Evolutionary conservation across 257 asterid species (phyloP).

Genomic region (Nyctanthes arbortristis): DNA sequence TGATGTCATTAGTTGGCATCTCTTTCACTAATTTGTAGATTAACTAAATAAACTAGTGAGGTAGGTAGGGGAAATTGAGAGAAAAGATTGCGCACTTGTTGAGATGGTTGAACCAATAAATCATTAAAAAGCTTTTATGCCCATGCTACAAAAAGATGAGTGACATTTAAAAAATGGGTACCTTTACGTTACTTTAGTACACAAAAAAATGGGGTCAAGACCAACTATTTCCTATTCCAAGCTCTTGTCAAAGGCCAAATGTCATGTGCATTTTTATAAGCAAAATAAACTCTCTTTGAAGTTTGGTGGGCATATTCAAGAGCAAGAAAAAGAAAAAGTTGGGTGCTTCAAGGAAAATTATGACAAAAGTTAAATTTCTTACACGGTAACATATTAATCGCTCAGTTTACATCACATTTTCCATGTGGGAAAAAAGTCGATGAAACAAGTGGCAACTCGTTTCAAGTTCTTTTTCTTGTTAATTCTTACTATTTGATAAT

Average conservation of each 20-base stretch:
- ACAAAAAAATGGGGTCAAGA: neutral
- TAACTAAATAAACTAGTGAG: conserved; percentile 12
- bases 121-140: neutral
- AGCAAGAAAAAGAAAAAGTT: neutral
- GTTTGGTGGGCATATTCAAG: neutral
- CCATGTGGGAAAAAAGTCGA: too few species aligned
- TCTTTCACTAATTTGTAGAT: neutral
- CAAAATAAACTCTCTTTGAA: neutral
- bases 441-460: too few species aligned
- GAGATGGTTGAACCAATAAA: conserved; percentile 29
- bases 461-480: too few species aligned
- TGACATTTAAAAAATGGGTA: neutral
- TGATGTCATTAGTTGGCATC: neutral
- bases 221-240: neutral
- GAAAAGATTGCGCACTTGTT: neutral
- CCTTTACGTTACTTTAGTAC: neutral
- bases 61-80: conserved; percentile 28
- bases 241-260: neutral
- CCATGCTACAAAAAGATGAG: neutral
- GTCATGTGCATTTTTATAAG: neutral
- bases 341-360: too few species aligned
- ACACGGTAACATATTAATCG: too few species aligned
- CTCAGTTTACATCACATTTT: too few species aligned
- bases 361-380: too few species aligned
- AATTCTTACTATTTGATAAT: too few species aligned